Conservation (phyloP, 129 eudicot species). For the Oenanthe sinensis region DNA sequence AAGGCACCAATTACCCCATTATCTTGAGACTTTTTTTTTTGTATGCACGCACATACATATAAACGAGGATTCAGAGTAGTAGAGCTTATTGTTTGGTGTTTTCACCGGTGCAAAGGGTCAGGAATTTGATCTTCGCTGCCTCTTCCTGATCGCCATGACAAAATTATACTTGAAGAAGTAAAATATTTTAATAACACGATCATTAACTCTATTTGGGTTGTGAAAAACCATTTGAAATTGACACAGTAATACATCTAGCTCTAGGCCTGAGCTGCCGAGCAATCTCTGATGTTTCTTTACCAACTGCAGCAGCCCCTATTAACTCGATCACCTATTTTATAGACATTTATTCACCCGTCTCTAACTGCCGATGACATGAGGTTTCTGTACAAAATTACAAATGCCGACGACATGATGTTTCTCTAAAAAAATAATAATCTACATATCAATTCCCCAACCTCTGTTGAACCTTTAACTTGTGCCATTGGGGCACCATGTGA, state of each 20-base stretch:
- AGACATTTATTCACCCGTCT: background rate
- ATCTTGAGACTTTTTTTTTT: background rate
- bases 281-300: too few relatives aligned
- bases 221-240: background rate
- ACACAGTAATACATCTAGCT: background rate
- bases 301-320: too few relatives aligned
- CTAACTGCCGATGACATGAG: background rate
- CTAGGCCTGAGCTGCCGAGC: too few relatives aligned
- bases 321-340: background rate
- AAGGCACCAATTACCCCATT: too few relatives aligned
- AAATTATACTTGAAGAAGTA: too few relatives aligned
- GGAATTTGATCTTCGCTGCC: background rate
- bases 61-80: background rate
- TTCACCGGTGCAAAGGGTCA: background rate
- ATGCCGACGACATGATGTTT: too few relatives aligned
- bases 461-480: too few relatives aligned
- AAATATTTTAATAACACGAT: too few relatives aligned
- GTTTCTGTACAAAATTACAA: too few relatives aligned
- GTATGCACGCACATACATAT: background rate
- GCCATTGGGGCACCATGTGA: too few relatives aligned
- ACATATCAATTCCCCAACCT: too few relatives aligned
- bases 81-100: background rate
- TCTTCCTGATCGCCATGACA: background rate
- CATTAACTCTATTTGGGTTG: background rate
- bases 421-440: too few relatives aligned